These are phyloP conservation scores for Aspergillus biplanus DNA, from an alignment of 495 filamentous ascomycete genomes.

Conservation along the genomic window DNA sequence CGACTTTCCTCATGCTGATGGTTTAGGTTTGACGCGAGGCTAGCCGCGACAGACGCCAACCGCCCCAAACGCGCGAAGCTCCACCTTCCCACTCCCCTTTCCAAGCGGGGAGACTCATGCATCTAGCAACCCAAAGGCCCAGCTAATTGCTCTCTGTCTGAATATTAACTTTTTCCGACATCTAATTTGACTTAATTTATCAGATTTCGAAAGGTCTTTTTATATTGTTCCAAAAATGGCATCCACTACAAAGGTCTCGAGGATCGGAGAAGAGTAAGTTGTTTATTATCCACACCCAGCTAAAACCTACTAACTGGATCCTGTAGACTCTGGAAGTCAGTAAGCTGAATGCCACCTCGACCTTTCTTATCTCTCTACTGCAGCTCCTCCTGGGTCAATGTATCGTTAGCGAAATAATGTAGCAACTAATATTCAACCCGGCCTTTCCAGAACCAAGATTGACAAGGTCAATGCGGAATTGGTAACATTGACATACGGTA, in stretches of 20 bases:
- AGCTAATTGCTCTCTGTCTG: neutral
- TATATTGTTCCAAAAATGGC: conserved; percentile 53
- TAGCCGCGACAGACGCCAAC: conserved; percentile 30
- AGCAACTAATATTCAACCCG: conserved; percentile 17
- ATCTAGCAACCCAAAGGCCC: neutral
- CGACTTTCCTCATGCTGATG: conserved; percentile 4
- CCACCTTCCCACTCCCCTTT: conserved; percentile 23
- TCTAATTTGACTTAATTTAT: neutral
- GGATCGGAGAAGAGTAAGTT: conserved; percentile 96
- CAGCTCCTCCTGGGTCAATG: neutral
- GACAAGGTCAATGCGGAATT: conserved; percentile 89
- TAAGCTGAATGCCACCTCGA: conserved; percentile 28
- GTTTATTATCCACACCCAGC: conserved; percentile 18
- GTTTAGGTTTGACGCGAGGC: conserved; percentile 3
- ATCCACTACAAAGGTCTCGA: conserved; percentile 79
- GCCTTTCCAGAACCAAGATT: conserved; percentile 55
- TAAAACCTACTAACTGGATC: conserved; percentile 33
- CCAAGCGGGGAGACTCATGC: conserved; percentile 26
- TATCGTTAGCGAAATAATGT: neutral
- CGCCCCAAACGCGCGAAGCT: conserved; percentile 22
- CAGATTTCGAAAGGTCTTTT: neutral
- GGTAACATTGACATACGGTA: conserved; percentile 96
- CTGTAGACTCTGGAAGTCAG: conserved; percentile 95
- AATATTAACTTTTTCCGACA: neutral
- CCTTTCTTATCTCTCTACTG: neutral